These are phyloP conservation scores for Borovskyia barvae DNA, from an alignment of 208 protist genomes.

Conservation along the genomic window DNA sequence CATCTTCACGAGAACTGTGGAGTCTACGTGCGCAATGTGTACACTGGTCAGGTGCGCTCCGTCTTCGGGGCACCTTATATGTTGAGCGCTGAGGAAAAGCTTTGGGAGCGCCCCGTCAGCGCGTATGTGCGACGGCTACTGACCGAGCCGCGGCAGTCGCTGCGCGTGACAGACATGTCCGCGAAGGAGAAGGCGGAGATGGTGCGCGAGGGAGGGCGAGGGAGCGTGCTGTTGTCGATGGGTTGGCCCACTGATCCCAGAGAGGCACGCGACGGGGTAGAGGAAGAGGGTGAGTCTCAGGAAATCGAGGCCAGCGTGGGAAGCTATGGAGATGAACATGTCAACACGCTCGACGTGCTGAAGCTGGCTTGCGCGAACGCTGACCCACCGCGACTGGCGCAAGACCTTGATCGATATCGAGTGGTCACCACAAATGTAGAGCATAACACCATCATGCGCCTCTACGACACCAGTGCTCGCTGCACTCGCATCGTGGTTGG, in stretches of 20 bases:
- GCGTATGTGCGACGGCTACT: conserved; percentile 53
- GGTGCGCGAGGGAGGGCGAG: conserved; percentile 9
- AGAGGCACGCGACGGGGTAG: neutral
- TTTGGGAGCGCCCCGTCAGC: conserved; percentile 78
- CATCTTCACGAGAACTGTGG: conserved; percentile 92
- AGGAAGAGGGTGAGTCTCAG: neutral
- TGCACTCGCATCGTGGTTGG: conserved; percentile 74
- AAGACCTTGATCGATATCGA: conserved; percentile 14
- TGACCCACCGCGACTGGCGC: conserved; percentile 14
- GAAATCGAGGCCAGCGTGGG: too few relatives aligned
- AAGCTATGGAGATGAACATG: neutral
- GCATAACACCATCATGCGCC: conserved; percentile 92
- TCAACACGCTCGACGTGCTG: conserved; percentile 8
- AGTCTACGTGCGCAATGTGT: conserved; percentile 95
- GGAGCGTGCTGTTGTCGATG: neutral
- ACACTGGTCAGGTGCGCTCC: conserved; percentile 68
- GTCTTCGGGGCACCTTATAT: conserved; percentile 59
- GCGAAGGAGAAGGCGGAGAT: conserved; percentile 14
- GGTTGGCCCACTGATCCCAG: conserved; percentile 3
- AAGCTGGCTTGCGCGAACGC: conserved; percentile 7
- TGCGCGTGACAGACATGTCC: conserved; percentile 34
- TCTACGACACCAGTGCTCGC: conserved; percentile 92
- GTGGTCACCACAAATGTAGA: conserved; percentile 68
- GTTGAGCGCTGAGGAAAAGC: conserved; percentile 67
- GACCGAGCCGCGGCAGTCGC: conserved; percentile 33